phyloP scores from a whole-genome alignment of 208 protist genomes.

The Histomonas meleagridis region DNA sequence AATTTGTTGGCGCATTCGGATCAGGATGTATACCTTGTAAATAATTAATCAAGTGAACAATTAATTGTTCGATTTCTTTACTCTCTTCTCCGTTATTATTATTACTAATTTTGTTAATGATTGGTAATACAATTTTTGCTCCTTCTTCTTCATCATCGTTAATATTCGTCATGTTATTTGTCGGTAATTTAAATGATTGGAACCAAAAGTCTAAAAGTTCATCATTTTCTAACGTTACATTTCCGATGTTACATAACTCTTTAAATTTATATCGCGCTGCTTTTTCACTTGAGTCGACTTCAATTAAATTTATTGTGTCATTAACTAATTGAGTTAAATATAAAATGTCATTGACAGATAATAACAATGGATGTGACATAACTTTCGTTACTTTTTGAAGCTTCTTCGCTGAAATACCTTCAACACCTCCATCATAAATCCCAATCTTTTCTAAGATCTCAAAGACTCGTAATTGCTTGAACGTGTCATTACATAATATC shows the following conservation, averaged over 20 bases:
- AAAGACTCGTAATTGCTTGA: background rate
- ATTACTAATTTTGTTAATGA: too few species aligned
- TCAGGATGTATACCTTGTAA: background rate
- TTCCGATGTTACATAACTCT: too few species aligned
- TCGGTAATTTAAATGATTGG: slow-evolving; percentile 1
- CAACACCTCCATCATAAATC: background rate
- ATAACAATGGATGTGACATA: background rate
- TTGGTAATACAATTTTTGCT: too few species aligned
- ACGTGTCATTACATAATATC: background rate
- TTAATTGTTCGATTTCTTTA: background rate
- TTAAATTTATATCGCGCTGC: too few species aligned
- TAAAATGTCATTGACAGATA: slow-evolving; percentile 16
- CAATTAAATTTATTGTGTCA: background rate
- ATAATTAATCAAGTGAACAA: background rate
- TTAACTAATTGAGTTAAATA: background rate
- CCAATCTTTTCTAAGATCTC: background rate
- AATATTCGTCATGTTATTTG: too few species aligned
- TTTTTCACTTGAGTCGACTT: too few species aligned
- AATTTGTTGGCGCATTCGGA: background rate
- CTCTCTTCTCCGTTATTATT: too few species aligned
- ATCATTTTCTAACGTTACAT: background rate
- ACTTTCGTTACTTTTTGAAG: background rate
- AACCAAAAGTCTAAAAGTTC: slow-evolving; percentile 14
- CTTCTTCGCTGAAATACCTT: background rate
- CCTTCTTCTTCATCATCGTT: too few species aligned